Conservation (phyloP, 805 yeast genomes). For the Candida koratica region DNA sequence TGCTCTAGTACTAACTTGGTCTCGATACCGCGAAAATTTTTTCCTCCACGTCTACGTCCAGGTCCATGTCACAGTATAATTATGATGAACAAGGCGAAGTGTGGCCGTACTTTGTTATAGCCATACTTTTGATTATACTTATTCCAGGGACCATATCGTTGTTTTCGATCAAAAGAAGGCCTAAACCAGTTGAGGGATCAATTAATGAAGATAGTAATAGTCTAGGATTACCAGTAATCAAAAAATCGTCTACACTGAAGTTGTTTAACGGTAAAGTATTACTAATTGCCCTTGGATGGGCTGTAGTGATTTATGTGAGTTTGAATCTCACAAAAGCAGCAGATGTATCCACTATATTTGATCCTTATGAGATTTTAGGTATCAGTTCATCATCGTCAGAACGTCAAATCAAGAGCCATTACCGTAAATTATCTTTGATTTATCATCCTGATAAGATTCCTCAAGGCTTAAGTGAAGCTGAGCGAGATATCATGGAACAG, state of each 20-base stretch:
- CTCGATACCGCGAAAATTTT: conserved; percentile 3
- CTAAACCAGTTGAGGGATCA: conserved; percentile 26
- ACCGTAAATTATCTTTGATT: conserved; percentile 80
- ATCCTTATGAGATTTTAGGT: conserved; percentile 86
- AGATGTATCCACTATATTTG: conserved; percentile 56
- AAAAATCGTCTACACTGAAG: conserved; percentile 20
- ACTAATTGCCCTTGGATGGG: conserved; percentile 56
- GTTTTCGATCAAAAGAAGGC: conserved; percentile 15
- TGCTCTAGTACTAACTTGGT: no score
- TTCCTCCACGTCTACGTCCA: conserved; percentile 8
- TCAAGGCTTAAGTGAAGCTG: conserved; percentile 55
- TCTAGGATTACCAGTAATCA: conserved; percentile 28
- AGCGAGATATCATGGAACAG: conserved; percentile 59
- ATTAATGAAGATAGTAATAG: conserved; percentile 31
- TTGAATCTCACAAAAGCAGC: conserved; percentile 40
- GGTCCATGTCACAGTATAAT: conserved; percentile 47
- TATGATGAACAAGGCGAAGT: conserved; percentile 89
- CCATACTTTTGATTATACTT: conserved; percentile 62
- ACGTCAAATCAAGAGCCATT: conserved; percentile 73
- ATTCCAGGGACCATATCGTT: conserved; percentile 55
- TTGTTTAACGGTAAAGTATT: conserved; percentile 37
- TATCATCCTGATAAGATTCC: conserved; percentile 92
- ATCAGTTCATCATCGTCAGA: conserved; percentile 65
- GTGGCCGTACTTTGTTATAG: conserved; percentile 87
- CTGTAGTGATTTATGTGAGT: conserved; percentile 40